A percentile compares a stretch with the other conserved stretches of the same genome.
These are phyloP conservation scores for Cytospora schulzeri DNA, from an alignment of 2,329 filamentous ascomycete species.

Conservation along the genomic window DNA sequence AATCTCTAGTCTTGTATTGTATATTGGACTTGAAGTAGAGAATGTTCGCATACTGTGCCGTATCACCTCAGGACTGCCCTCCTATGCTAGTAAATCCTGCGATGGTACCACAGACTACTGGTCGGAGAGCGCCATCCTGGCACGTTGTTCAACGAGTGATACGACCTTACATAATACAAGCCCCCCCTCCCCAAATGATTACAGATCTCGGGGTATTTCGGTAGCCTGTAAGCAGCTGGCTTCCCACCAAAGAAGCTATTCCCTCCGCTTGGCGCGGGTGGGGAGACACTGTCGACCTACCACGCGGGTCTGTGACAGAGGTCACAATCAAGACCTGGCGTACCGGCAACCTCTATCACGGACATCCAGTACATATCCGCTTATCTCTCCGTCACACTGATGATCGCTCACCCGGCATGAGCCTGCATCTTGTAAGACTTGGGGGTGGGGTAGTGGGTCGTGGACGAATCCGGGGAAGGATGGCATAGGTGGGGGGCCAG, in stretches of 20 bases:
- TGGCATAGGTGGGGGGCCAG: constrained; percentile 2
- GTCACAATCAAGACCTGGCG: not conserved
- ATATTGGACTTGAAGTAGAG: not conserved
- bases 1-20: not conserved
- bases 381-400: constrained; percentile 2
- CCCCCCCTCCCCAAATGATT: no score
- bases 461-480: constrained; percentile 1
- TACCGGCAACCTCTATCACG: not conserved
- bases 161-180: constrained; percentile 3
- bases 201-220: not conserved
- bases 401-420: constrained; percentile 4
- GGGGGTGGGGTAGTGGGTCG: constrained; percentile 15
- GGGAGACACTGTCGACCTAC: not conserved
- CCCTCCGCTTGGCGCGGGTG: not conserved
- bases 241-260: no score
- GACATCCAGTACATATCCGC: not conserved
- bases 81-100: not conserved
- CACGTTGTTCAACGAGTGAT: not conserved
- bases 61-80: not conserved
- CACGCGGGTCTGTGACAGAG: not conserved
- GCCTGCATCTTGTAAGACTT: not conserved
- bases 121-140: not conserved
- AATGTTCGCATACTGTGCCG: not conserved
- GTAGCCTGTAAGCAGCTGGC: not conserved
- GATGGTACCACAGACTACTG: not conserved